phyloP scores from a whole-genome alignment of 768 basidiomycete genomes.

The Tulasnella sp. region DNA sequence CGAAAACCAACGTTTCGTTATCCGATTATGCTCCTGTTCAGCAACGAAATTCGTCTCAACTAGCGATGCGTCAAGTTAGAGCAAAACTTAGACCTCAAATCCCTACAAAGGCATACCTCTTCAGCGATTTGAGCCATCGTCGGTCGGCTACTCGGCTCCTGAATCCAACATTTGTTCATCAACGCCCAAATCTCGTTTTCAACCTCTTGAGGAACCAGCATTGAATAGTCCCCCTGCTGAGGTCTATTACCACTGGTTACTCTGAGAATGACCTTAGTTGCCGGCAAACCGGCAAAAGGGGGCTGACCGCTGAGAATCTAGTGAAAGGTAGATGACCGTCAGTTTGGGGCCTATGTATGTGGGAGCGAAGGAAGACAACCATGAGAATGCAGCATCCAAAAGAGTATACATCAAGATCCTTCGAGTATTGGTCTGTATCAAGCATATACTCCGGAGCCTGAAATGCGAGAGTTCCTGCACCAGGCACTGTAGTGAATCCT shows the following conservation, averaged over 20 bases:
- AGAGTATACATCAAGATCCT: not conserved
- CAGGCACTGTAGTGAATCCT: not conserved
- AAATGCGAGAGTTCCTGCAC: not conserved
- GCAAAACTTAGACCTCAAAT: too few species aligned
- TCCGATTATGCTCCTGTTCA: too few species aligned
- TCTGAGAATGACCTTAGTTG: too few species aligned
- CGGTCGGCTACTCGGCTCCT: not conserved
- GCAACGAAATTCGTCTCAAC: not conserved
- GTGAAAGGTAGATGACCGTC: not conserved
- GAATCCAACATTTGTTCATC: slow-evolving; percentile 3
- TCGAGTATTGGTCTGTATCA: not conserved
- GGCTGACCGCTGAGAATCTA: not conserved
- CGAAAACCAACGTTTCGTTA: too few species aligned
- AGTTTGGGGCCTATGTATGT: too few species aligned
- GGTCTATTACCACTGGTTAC: too few species aligned
- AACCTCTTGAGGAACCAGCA: too few species aligned
- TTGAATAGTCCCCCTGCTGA: too few species aligned
- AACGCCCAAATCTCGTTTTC: too few species aligned
- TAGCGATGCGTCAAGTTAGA: not conserved
- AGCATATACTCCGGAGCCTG: not conserved
- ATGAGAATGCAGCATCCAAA: not conserved
- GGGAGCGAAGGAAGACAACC: too few species aligned
- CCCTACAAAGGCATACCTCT: too few species aligned
- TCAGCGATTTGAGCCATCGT: not conserved
- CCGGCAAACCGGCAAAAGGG: too few species aligned